Percentiles rank a stretch among this genome's conserved stretches.
phyloP scores from a whole-genome alignment of 148 eudicot genomes.

The Vaccinium vitisidaea region DNA sequence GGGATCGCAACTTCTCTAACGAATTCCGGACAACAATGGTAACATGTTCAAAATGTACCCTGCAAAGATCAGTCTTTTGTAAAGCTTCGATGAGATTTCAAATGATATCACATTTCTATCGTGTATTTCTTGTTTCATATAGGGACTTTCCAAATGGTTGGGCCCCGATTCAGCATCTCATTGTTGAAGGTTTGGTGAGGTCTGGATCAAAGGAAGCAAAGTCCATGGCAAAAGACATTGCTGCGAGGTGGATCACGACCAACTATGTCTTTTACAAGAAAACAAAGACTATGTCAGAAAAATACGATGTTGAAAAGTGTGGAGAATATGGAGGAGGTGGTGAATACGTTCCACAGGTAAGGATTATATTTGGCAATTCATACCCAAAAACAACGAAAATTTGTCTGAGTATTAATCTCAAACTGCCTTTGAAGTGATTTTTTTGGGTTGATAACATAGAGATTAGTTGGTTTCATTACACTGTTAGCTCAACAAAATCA shows the following conservation, averaged over 20 bases:
- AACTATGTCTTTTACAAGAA: constrained; percentile 66
- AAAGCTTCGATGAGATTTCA: background rate
- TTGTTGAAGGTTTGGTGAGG: constrained; percentile 73
- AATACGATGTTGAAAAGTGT: constrained; percentile 71
- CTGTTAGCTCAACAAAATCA: background rate
- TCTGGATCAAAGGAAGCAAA: constrained; percentile 61
- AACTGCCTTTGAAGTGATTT: background rate
- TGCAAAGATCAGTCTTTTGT: background rate
- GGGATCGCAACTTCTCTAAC: constrained; percentile 85
- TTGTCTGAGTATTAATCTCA: background rate
- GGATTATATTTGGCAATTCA: background rate
- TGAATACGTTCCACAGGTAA: constrained; percentile 88
- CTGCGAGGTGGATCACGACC: constrained; percentile 70
- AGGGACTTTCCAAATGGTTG: constrained; percentile 99
- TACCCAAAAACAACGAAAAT: background rate
- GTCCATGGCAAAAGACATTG: constrained; percentile 66
- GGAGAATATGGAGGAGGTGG: constrained; percentile 85
- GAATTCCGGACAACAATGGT: constrained; percentile 87
- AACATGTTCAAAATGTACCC: constrained; percentile 14
- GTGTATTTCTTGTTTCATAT: background rate
- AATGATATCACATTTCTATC: background rate
- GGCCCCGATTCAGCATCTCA: constrained; percentile 92
- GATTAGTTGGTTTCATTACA: background rate
- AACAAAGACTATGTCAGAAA: constrained; percentile 75
- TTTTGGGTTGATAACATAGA: background rate